These are phyloP conservation scores for Akanthomyces dipterigenus DNA, from an alignment of 2,329 filamentous ascomycete species.

Conservation along the genomic window DNA sequence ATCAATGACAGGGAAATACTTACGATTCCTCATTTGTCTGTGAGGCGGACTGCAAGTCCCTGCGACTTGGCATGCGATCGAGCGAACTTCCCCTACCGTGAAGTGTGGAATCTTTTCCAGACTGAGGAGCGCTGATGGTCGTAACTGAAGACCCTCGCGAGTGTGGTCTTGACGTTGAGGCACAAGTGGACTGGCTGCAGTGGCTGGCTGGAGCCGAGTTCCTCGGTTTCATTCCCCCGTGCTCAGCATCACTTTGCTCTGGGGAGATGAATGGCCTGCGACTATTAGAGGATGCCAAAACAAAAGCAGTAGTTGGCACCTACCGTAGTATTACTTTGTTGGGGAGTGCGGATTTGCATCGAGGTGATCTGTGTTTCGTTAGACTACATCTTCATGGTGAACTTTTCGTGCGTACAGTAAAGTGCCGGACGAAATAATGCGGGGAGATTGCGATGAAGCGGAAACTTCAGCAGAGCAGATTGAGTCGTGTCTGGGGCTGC, in stretches of 20 bases:
- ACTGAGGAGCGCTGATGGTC: constrained; percentile 37
- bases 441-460: neutral
- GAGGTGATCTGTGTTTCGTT: constrained; percentile 2
- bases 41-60: neutral
- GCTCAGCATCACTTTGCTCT: constrained; percentile 12
- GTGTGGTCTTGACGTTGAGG: constrained; percentile 40
- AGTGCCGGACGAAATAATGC: neutral
- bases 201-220: constrained; percentile 39
- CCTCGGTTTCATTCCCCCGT: constrained; percentile 25
- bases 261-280: constrained; percentile 27
- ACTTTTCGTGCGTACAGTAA: neutral
- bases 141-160: constrained; percentile 50
- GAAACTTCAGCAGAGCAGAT: constrained; percentile 3
- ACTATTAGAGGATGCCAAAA: neutral
- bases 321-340: constrained; percentile 5
- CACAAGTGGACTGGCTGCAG: constrained; percentile 45
- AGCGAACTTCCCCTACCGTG: neutral
- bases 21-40: neutral
- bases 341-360: neutral
- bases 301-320: neutral
- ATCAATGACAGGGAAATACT: neutral
- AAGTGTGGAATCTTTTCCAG: constrained; percentile 17
- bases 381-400: neutral
- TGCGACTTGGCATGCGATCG: neutral
- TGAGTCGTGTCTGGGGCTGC: constrained; percentile 8